These are phyloP conservation scores for Pichia californica DNA, from an alignment of 805 yeast species.

Conservation along the genomic window DNA sequence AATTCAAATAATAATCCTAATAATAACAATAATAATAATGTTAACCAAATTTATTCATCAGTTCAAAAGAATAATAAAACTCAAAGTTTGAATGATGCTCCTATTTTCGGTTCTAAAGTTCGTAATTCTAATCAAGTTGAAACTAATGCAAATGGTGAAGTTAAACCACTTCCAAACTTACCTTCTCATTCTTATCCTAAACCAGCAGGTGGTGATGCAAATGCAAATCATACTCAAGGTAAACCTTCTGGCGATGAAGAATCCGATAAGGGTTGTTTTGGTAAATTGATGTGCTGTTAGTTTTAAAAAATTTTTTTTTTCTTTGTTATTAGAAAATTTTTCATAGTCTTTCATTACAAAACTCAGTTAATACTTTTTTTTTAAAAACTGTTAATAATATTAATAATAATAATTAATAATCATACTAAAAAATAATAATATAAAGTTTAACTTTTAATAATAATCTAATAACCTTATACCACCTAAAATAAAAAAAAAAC, in stretches of 20 bases:
- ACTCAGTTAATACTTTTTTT: no score
- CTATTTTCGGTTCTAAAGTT: background rate
- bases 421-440: no score
- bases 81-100: constrained; percentile 1
- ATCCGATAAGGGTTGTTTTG: constrained; percentile 23
- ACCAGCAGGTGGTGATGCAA: background rate
- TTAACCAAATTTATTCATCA: constrained; percentile 3
- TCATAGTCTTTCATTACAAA: no score
- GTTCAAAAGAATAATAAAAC: constrained; percentile 10
- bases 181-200: constrained; percentile 18
- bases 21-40: constrained; percentile 1
- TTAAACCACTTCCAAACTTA: constrained; percentile 31
- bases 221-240: constrained; percentile 19
- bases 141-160: constrained; percentile 7
- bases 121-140: constrained; percentile 10
- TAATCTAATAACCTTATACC: no score
- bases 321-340: background rate
- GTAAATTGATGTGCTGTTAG: constrained; percentile 17
- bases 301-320: background rate
- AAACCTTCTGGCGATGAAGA: constrained; percentile 14
- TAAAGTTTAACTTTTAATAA: no score
- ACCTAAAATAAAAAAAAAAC: no score
- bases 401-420: no score
- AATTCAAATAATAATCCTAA: background rate
- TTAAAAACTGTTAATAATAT: no score